Evolutionary conservation across 441 rosid species (phyloP).

Genomic region (Arabidopsis hybrid): DNA sequence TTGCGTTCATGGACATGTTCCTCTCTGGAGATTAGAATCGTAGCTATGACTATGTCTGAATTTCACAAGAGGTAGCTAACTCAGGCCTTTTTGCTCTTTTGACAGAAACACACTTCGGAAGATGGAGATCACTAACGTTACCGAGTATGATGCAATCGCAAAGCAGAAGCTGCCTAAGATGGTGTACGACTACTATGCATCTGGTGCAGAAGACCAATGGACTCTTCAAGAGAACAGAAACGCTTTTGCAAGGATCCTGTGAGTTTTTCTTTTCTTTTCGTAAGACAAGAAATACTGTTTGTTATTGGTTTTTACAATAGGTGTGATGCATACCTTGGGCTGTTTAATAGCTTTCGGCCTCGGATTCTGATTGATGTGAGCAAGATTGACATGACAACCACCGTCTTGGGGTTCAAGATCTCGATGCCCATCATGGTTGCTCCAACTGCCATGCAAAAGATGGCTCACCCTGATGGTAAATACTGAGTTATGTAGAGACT

Average conservation of each 20-base stretch:
- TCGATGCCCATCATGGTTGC: conserved; percentile 99
- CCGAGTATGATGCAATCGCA: conserved; percentile 86
- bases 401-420: conserved; percentile 89
- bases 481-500: neutral
- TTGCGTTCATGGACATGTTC: neutral
- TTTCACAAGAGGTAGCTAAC: conserved; percentile 22
- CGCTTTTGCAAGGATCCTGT: conserved; percentile 93
- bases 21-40: neutral
- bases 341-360: conserved; percentile 77
- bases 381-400: conserved; percentile 82
- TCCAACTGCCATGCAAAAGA: conserved; percentile 96
- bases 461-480: conserved; percentile 98
- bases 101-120: conserved; percentile 8
- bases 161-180: conserved; percentile 92
- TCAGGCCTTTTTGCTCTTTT: conserved; percentile 2
- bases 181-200: conserved; percentile 93
- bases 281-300: neutral
- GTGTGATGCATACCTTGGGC: conserved; percentile 8
- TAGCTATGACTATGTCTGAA: conserved; percentile 9
- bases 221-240: conserved; percentile 83
- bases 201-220: conserved; percentile 99
- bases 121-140: conserved; percentile 93
- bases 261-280: conserved; percentile 38
- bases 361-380: conserved; percentile 90
- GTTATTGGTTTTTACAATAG: neutral